These are phyloP conservation scores for Syncephalastrum contaminatum DNA, from an alignment of 371 early-diverging fungal genomes.

Conservation along the genomic window DNA sequence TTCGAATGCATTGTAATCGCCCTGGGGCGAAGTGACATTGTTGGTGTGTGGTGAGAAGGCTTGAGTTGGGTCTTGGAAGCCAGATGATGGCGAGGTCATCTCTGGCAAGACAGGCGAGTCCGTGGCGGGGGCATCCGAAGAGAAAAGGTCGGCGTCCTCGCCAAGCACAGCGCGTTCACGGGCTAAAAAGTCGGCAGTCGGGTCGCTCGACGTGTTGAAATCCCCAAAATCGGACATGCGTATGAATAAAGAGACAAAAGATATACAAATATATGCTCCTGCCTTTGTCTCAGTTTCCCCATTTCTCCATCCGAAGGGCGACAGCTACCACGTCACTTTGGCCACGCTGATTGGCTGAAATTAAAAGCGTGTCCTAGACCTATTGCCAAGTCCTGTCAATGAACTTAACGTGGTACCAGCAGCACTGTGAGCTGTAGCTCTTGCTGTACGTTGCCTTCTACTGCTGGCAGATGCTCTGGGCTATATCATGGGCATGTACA, in stretches of 20 bases:
- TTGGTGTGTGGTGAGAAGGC: not conserved
- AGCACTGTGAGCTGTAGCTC: too few species aligned
- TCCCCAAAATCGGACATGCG: slow-evolving; percentile 59
- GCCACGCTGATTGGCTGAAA: too few species aligned
- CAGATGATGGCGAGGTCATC: slow-evolving; percentile 18
- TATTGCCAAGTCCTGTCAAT: too few species aligned
- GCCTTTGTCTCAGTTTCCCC: too few species aligned
- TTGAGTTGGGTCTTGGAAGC: not conserved
- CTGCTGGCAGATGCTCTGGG: too few species aligned
- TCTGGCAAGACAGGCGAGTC: slow-evolving; percentile 12
- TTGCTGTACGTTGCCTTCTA: too few species aligned
- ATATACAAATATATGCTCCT: too few species aligned
- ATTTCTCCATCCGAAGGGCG: too few species aligned
- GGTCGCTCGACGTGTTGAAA: slow-evolving; percentile 65
- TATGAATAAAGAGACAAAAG: not conserved
- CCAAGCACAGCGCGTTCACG: slow-evolving; percentile 88
- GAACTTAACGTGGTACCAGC: too few species aligned
- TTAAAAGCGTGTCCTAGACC: too few species aligned
- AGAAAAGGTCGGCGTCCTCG: slow-evolving; percentile 71
- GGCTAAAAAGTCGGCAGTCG: slow-evolving; percentile 89
- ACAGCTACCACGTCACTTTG: too few species aligned
- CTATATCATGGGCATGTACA: too few species aligned
- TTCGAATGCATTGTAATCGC: slow-evolving; percentile 38
- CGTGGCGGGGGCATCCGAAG: slow-evolving; percentile 12
- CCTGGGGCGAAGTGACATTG: slow-evolving; percentile 8